Base-by-base conservation (phyloP, 106 monocot genomes). In the Dactylorhiza incarnata region DNA sequence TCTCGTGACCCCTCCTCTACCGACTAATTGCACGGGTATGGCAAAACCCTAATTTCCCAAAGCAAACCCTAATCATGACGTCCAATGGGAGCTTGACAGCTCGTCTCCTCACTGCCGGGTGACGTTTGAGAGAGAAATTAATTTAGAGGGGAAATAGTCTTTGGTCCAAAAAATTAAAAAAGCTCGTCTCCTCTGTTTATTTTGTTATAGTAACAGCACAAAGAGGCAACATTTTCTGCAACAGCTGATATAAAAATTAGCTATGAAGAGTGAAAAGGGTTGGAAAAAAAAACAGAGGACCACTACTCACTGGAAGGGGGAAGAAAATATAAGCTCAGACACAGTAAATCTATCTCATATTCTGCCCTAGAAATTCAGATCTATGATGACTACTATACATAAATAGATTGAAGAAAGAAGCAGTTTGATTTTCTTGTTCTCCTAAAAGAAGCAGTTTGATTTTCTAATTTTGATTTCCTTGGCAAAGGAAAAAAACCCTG, bases 61-160 rank as follows among this genome's bases (percentile, higher is more conserved):
- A 20, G 7, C 20, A 20, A 59, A 59, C 58, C 58, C 58, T 59
- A 59, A 59, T 59, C 5, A 59, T 59, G 7, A 59, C 22, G 58
- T 6, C 58, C 8, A 54, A 54, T 59, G 19, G 20, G 58, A 59
- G 58, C 5, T 59, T 59, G 58, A 59, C 58, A 59, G 58, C 58
- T 59, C 58, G n/a, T 22, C 22, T n/a, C 20, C 58, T 6, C 8
- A 9, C 19, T 22, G 58, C 19, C 22, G 6, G 8, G 58, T 59
- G 58, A 59, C 58, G 58, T 59, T 22, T 59, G 58, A 59, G 58
- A 59, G 20, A 59, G 58, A 59, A 59, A n/a, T n/a, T n/a, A n/a
- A n/a, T n/a, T n/a, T n/a, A 59, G 19, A 22, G 2, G 7, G 58
- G 15, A 20, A 37, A 37, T 37, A 59, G 58, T 59, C 20, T 22